Evolutionary conservation across 257 asterid genomes (phyloP).

Genomic region (Rubia yunnanensis): DNA sequence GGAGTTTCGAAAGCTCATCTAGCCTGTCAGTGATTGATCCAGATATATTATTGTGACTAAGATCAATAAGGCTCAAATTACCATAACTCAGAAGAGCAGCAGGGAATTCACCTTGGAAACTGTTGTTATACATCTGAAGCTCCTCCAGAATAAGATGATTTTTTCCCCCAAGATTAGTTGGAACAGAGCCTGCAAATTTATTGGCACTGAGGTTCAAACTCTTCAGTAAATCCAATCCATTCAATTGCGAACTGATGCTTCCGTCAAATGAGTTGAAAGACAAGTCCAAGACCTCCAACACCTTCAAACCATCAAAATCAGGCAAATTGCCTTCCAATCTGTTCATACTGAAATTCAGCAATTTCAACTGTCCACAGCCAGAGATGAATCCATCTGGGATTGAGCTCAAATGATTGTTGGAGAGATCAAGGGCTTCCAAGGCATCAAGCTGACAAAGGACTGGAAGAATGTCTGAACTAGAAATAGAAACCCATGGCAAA

Average conservation of each 20-base stretch:
- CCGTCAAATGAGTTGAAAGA: not conserved
- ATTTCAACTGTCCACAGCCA: not conserved
- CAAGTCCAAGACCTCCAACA: not conserved
- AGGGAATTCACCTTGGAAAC: not conserved
- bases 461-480: not conserved
- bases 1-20: not conserved
- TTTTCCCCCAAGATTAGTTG: not conserved
- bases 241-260: not conserved
- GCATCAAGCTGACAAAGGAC: not conserved
- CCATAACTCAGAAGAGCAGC: not conserved
- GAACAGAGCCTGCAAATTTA: not conserved
- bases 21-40: not conserved
- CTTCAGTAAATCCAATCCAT: not conserved
- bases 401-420: not conserved
- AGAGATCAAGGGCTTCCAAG: not conserved
- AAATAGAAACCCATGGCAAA: not conserved
- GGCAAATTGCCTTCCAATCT: not conserved
- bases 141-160: not conserved
- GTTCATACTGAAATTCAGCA: not conserved
- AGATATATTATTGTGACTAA: not conserved
- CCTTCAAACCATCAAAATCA: not conserved
- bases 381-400: not conserved
- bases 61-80: not conserved
- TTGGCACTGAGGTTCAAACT: not conserved
- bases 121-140: not conserved